Percentiles rank a stretch among this genome's conserved stretches.
Conservation (phyloP, 2,329 filamentous ascomycete species). For the Neofusicoccum ribis region DNA sequence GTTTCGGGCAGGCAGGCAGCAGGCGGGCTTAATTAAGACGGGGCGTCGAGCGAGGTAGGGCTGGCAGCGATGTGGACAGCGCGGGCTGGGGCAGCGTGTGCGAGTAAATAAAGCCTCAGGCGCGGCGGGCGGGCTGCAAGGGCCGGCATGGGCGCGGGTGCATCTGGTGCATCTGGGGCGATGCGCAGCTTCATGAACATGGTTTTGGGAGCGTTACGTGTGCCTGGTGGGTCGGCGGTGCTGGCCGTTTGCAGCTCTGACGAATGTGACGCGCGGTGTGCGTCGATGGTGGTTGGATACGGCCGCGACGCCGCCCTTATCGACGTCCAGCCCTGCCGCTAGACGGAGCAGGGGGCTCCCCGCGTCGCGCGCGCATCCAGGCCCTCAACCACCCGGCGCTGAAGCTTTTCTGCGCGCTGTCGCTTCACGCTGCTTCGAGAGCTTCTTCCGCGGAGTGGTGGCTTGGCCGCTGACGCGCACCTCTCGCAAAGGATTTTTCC, state of each 20-base stretch:
- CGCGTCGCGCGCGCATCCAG: neutral
- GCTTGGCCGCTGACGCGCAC: neutral
- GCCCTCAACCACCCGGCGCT: neutral
- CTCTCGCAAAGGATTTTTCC: neutral
- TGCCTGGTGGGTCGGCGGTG: neutral
- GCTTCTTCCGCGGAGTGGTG: neutral
- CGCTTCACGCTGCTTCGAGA: neutral
- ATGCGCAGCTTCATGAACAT: neutral
- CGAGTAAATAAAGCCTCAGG: neutral
- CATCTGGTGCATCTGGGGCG: too few species aligned
- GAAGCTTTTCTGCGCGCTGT: neutral
- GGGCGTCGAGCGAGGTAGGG: neutral
- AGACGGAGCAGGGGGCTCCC: neutral
- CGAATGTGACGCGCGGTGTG: slow-evolving; percentile 17
- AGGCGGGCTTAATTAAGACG: neutral
- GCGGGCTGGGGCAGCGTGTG: neutral
- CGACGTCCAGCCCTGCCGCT: neutral
- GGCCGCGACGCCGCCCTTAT: neutral
- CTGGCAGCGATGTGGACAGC: neutral
- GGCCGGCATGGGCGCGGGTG: neutral
- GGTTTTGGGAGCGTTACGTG: slow-evolving; percentile 5
- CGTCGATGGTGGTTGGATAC: neutral
- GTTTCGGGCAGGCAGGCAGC: neutral
- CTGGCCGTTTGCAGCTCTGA: slow-evolving; percentile 10
- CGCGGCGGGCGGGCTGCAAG: neutral